A percentile compares a stretch with the other conserved stretches of the same genome.
phyloP scores from a whole-genome alignment of 257 asterid genomes.

The Jacaranda copaia region DNA sequence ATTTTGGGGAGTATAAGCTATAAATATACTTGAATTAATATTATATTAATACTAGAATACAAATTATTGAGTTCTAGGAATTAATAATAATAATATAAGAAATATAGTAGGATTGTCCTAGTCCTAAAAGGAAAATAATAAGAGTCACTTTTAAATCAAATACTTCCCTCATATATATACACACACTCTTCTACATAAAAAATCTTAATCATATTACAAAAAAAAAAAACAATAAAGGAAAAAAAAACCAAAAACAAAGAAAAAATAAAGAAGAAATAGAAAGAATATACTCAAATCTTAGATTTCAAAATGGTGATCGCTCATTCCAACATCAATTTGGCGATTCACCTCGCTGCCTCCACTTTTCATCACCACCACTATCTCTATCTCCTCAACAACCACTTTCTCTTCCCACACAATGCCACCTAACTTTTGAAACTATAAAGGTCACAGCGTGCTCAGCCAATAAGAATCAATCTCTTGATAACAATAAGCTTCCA shows the following conservation, averaged over 20 bases:
- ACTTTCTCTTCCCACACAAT: conserved; percentile 48
- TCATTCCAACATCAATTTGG: conserved; percentile 68
- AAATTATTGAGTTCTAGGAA: no score
- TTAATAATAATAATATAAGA: no score
- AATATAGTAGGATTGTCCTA: no score
- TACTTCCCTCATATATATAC: no score
- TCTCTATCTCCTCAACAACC: conserved; percentile 34
- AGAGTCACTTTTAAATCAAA: no score
- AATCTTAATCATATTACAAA: background rate
- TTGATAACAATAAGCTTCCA: conserved; percentile 47
- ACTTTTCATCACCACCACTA: conserved; percentile 54
- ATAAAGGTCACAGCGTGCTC: conserved; percentile 56
- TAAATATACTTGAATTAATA: no score
- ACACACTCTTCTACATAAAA: no score
- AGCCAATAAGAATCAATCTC: conserved; percentile 42
- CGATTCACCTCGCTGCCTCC: conserved; percentile 68
- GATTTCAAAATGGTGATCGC: conserved; percentile 40
- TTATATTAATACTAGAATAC: no score
- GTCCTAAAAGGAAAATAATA: no score
- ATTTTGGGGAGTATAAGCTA: no score
- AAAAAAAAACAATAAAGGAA: background rate
- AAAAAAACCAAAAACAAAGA: background rate
- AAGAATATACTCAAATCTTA: background rate
- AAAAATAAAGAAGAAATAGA: background rate
- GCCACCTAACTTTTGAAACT: conserved; percentile 40